Conservation (phyloP, 257 asterid species). For the Striga asiatica region DNA sequence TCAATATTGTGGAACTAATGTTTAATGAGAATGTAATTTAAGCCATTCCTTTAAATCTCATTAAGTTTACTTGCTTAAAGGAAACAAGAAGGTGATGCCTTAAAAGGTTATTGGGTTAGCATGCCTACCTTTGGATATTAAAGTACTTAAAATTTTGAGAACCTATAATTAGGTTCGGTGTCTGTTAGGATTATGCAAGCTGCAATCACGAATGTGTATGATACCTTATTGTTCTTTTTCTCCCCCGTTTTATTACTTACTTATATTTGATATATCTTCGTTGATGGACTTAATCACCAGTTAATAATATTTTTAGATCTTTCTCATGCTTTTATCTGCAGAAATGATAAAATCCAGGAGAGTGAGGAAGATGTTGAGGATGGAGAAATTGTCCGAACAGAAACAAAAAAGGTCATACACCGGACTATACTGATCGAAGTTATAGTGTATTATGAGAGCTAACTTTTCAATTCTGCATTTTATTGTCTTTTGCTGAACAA, state of each 20-base stretch:
- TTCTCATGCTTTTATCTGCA: conserved; percentile 19
- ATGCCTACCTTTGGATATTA: neutral
- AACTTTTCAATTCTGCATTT: neutral
- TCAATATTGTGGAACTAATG: neutral
- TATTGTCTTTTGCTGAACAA: neutral
- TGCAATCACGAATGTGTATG: neutral
- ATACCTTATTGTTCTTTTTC: neutral
- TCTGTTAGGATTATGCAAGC: neutral
- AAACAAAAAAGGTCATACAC: conserved; percentile 41
- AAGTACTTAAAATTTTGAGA: neutral
- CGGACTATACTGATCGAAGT: neutral
- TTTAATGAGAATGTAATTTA: neutral
- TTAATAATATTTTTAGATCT: conserved; percentile 1
- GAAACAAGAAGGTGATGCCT: neutral
- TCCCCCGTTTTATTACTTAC: neutral
- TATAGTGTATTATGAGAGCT: conserved; percentile 9
- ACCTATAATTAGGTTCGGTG: neutral
- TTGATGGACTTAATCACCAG: neutral
- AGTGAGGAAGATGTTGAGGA: conserved; percentile 25
- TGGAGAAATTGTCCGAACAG: conserved; percentile 22
- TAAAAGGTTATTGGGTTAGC: neutral
- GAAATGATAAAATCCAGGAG: conserved; percentile 36
- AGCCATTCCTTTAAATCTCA: neutral
- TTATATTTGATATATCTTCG: conserved; percentile 1
- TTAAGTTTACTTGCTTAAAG: neutral